phyloP scores from a whole-genome alignment of 2,329 filamentous ascomycete species.

The Aspergillus jensenii region DNA sequence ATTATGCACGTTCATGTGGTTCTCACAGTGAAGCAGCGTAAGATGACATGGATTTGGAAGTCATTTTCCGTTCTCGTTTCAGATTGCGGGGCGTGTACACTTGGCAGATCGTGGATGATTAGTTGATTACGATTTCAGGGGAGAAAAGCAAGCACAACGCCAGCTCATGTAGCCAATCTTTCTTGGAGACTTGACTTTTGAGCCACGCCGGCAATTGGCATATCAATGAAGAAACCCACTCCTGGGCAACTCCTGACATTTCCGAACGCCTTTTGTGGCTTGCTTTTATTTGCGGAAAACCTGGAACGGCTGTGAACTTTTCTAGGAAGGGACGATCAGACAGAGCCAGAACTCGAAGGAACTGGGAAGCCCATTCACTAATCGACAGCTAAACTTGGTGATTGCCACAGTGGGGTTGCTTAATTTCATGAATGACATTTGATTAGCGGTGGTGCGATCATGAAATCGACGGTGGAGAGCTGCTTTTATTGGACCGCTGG shows the following conservation, averaged over 20 bases:
- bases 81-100: neutral
- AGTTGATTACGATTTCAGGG: neutral
- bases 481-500: neutral
- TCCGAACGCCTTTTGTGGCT: neutral
- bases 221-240: neutral
- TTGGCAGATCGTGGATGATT: neutral
- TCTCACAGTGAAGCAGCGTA: neutral
- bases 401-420: constrained; percentile 1
- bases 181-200: neutral
- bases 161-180: neutral
- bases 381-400: neutral
- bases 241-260: neutral
- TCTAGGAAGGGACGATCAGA: neutral
- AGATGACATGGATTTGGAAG: neutral
- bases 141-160: neutral
- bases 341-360: neutral
- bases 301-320: neutral
- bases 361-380: neutral
- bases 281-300: neutral
- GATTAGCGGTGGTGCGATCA: constrained; percentile 2
- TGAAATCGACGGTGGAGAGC: neutral
- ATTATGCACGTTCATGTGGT: neutral
- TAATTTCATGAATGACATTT: neutral
- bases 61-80: neutral
- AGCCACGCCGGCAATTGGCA: neutral